Conservation (phyloP, 1,284 basidiomycete species). For the Inonotus obliquus region DNA sequence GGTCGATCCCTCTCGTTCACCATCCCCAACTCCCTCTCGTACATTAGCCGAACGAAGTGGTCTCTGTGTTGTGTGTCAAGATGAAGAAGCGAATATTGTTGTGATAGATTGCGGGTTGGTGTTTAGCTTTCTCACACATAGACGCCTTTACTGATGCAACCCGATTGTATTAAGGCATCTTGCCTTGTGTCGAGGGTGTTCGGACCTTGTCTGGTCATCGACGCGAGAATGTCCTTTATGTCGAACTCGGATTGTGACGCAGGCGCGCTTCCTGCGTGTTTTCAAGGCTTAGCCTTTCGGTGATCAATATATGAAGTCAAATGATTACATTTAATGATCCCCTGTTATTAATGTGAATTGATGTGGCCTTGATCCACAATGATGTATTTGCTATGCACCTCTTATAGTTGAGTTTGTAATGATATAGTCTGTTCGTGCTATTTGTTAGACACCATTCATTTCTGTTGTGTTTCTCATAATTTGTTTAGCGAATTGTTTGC, state of each 20-base stretch:
- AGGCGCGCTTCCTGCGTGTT: slow-evolving; percentile 74
- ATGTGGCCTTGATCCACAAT: not conserved
- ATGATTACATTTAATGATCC: too few species aligned
- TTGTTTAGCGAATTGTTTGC: not conserved
- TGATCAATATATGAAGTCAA: too few species aligned
- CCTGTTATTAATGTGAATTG: too few species aligned
- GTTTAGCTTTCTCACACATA: not conserved
- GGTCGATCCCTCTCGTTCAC: not conserved
- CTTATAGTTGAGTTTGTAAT: too few species aligned
- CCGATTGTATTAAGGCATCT: slow-evolving; percentile 57
- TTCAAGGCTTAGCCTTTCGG: slow-evolving; percentile 52
- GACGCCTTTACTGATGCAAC: not conserved
- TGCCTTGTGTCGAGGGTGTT: slow-evolving; percentile 78
- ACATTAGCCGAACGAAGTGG: slow-evolving; percentile 58
- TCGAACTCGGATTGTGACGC: slow-evolving; percentile 80
- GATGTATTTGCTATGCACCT: too few species aligned
- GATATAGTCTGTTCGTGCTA: too few species aligned
- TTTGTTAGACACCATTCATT: too few species aligned
- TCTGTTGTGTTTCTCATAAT: too few species aligned
- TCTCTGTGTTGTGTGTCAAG: slow-evolving; percentile 85
- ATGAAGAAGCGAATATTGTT: slow-evolving; percentile 86
- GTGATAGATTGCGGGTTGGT: slow-evolving; percentile 90
- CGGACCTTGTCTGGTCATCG: slow-evolving; percentile 77
- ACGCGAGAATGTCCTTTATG: slow-evolving; percentile 83
- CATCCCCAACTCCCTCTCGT: not conserved